Evolutionary conservation across 2,329 filamentous ascomycete genomes (phyloP), one percentile per base, ranked within the genome.

Genomic region (Alternaria solani): DNA sequence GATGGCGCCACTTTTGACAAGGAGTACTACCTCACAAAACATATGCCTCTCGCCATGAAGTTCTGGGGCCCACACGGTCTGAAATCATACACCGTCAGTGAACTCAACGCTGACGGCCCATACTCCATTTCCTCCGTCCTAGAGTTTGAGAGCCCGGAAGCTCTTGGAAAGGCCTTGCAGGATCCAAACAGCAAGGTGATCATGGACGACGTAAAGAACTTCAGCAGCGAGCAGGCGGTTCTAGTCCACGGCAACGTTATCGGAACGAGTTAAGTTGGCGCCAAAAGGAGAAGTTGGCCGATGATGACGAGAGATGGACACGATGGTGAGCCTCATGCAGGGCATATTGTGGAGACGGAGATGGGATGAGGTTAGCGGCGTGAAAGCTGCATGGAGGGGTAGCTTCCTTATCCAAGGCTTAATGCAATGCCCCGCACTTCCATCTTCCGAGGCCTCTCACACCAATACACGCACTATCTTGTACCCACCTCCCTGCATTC

Each of bases 11-110:
- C 64, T 11, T 85, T 85, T 75, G 72, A 85, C 74, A 73, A 83
- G 64, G 76, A 82, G 34, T 85, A 85, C 78, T 86, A 84, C 68
- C 67, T 84, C 38, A 55, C 67, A 3, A 78, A 63, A 20, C 83
- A 85, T 75, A 82, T 85, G 79, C 78, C 80, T 1, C 71, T 85
- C 3, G 80, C 80, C 16, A 60, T 69, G 28, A 73, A 78, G 48
- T 61, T 66, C 26, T 85, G 82, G 82, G 62, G 55, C 1, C 59
- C 68, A 1, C 65, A 74, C 51, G 83, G 83, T 41, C 70, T 85
- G 4, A 76, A 72, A 43, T 62, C 58, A 4, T 76, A 62, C 58
- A 59, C 41, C 12, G 64, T 76, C 7, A 60, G 60, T 1, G 57
- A 75, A 48, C 61, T 70, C 51, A 58, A 36, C n/a, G 41, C 62